These are phyloP conservation scores for Aspergillus sparsus DNA, from an alignment of 495 filamentous ascomycete genomes.

Conservation along the genomic window DNA sequence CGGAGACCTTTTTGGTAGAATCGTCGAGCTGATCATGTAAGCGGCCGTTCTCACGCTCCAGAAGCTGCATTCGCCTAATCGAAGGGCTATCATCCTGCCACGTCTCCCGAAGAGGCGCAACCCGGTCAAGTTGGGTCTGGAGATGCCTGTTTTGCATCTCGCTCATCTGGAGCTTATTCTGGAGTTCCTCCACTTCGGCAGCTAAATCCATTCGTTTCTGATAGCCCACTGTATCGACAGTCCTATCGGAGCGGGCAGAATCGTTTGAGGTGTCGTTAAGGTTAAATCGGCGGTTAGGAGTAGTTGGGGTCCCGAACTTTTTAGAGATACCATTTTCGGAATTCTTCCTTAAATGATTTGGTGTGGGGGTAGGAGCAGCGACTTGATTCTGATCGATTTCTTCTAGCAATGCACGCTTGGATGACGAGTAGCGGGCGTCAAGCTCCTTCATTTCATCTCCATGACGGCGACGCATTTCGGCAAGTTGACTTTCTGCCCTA, in stretches of 20 bases:
- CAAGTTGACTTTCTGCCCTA: conserved; percentile 80
- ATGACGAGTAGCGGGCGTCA: conserved; percentile 67
- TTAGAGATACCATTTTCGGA: conserved; percentile 62
- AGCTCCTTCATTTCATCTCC: conserved; percentile 74
- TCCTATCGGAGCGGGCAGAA: conserved; percentile 83
- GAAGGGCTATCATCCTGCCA: conserved; percentile 84
- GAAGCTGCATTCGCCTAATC: conserved; percentile 77
- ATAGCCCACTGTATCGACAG: conserved; percentile 84
- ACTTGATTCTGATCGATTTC: conserved; percentile 87
- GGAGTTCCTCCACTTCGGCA: conserved; percentile 85
- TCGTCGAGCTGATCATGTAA: conserved; percentile 95
- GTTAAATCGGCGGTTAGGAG: conserved; percentile 70
- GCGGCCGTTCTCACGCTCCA: conserved; percentile 89
- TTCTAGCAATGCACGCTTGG: conserved; percentile 73
- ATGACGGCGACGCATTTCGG: conserved; percentile 72
- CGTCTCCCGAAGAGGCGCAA: conserved; percentile 56
- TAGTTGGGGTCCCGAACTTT: conserved; percentile 71
- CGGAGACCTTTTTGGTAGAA: conserved; percentile 88
- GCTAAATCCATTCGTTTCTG: conserved; percentile 90
- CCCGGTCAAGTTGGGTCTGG: conserved; percentile 78
- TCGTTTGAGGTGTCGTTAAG: conserved; percentile 66
- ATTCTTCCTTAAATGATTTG: conserved; percentile 64
- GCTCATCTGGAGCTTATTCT: conserved; percentile 91
- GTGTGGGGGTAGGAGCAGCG: conserved; percentile 71
- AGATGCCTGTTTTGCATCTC: conserved; percentile 97